Percentiles rank a stretch among this genome's conserved stretches.
phyloP scores from a whole-genome alignment of 2,329 filamentous ascomycete genomes.

The Ophiostoma perfectum region DNA sequence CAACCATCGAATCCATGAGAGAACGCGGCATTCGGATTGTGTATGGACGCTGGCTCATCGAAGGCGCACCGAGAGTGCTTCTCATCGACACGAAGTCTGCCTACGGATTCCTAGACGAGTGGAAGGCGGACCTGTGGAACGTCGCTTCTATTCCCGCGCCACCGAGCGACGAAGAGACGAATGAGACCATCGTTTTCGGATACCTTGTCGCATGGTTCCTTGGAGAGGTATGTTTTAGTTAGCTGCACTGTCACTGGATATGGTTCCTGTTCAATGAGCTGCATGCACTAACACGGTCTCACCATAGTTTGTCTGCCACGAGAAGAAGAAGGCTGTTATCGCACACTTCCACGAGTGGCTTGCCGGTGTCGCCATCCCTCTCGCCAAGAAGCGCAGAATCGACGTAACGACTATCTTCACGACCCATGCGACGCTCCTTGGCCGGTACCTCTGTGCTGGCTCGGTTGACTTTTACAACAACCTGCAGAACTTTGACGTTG shows the following conservation, averaged over 20 bases:
- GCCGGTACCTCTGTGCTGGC: conserved; percentile 91
- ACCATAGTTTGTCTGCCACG: conserved; percentile 74
- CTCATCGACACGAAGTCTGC: conserved; percentile 93
- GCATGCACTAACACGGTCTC: conserved; percentile 34
- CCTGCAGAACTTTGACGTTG: conserved; percentile 91
- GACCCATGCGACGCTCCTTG: conserved; percentile 90
- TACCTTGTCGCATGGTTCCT: conserved; percentile 98
- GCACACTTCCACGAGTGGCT: conserved; percentile 99
- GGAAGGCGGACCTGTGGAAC: conserved; percentile 95
- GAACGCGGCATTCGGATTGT: conserved; percentile 83
- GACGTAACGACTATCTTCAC: conserved; percentile 98
- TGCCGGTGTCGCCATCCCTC: conserved; percentile 83
- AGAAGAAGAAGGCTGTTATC: conserved; percentile 86
- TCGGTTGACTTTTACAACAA: conserved; percentile 99
- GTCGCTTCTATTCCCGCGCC: conserved; percentile 90
- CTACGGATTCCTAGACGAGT: conserved; percentile 87
- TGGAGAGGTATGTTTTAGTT: conserved; percentile 52
- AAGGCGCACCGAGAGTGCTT: conserved; percentile 87
- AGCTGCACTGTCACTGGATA: conserved; percentile 44
- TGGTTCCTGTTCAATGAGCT: neutral
- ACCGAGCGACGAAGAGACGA: conserved; percentile 86
- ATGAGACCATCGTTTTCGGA: conserved; percentile 94
- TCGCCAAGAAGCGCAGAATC: conserved; percentile 89
- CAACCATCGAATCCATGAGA: conserved; percentile 87
- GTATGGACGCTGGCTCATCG: conserved; percentile 96